phyloP scores from a whole-genome alignment of 2,329 filamentous ascomycete species.

The Coniochaeta ligniaria region DNA sequence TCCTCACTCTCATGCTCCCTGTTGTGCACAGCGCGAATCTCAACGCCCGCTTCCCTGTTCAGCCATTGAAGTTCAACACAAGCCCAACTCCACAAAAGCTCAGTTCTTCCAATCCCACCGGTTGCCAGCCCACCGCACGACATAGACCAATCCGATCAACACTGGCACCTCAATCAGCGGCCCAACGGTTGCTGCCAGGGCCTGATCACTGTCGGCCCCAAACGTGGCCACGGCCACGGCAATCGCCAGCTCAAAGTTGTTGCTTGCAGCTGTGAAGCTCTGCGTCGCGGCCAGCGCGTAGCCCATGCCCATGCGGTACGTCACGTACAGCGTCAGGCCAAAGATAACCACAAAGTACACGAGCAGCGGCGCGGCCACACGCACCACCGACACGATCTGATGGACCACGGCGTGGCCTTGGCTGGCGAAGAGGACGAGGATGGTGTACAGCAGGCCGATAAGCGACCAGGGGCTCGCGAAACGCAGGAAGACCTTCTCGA shows the following conservation, averaged over 20 bases:
- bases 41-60: no score
- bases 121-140: constrained; percentile 52
- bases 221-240: constrained; percentile 79
- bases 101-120: constrained; percentile 46
- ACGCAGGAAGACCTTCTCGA: constrained; percentile 61
- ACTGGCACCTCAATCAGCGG: constrained; percentile 85
- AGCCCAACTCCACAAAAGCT: background rate
- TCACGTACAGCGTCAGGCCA: constrained; percentile 55
- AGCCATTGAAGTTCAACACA: background rate
- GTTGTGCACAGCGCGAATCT: no score
- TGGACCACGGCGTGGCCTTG: constrained; percentile 72
- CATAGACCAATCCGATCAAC: constrained; percentile 68
- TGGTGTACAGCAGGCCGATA: constrained; percentile 80
- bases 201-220: constrained; percentile 70
- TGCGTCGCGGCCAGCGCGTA: constrained; percentile 68
- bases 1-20: no score
- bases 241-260: constrained; percentile 90
- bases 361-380: constrained; percentile 73
- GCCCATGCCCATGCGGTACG: constrained; percentile 57
- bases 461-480: constrained; percentile 68
- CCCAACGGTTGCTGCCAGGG: constrained; percentile 74
- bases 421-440: constrained; percentile 80
- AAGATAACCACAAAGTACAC: constrained; percentile 79
- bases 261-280: constrained; percentile 84
- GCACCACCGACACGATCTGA: constrained; percentile 75